Conservation (phyloP, 768 basidiomycete species). For the Amanita muscaria region DNA sequence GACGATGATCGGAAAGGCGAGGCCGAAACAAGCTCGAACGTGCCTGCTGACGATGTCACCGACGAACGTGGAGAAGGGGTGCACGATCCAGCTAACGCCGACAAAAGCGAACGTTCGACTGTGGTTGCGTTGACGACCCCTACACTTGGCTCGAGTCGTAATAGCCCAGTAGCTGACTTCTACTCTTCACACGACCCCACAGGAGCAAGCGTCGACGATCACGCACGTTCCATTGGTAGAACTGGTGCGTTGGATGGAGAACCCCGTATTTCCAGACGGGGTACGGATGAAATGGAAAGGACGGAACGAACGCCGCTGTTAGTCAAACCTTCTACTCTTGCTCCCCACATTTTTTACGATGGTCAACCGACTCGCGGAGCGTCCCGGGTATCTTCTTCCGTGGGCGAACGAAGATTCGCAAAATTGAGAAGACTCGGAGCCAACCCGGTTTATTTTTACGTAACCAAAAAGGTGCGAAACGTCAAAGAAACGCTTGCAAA, state of each 20-base stretch:
- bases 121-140: conserved; percentile 1
- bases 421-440: background rate
- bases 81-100: too few species aligned
- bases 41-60: too few species aligned
- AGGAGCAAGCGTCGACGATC: background rate
- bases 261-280: background rate
- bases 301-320: conserved; percentile 4
- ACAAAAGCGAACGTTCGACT: conserved; percentile 1
- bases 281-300: background rate
- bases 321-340: background rate
- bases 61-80: too few species aligned
- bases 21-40: too few species aligned
- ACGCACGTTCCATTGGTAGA: background rate
- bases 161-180: background rate
- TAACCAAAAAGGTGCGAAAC: background rate
- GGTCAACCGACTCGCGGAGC: background rate
- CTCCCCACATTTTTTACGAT: background rate
- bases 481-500: background rate
- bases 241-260: background rate
- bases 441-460: conserved; percentile 2
- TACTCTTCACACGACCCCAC: background rate
- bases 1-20: too few species aligned
- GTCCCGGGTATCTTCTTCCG: background rate
- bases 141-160: background rate
- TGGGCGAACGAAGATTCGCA: too few species aligned